Conservation (phyloP, 225 moss, liverwort and hornwort species). For the Lunularia cruciata region DNA sequence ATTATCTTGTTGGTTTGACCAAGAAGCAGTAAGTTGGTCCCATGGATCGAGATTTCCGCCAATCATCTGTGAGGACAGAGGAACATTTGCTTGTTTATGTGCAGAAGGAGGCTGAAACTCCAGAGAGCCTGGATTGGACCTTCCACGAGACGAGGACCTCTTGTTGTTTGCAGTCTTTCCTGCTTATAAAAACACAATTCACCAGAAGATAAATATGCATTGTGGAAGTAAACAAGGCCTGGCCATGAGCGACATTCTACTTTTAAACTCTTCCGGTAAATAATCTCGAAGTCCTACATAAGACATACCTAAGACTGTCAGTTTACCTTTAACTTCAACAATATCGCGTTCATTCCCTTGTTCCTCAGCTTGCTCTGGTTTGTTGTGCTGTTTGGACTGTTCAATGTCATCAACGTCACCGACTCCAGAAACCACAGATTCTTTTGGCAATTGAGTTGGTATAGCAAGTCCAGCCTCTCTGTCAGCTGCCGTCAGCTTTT, state of each 20-base stretch:
- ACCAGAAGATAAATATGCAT: background rate
- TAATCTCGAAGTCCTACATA: too few species aligned
- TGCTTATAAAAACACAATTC: slow-evolving; percentile 1
- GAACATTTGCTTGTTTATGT: slow-evolving; percentile 30
- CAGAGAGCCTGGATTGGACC: slow-evolving; percentile 7
- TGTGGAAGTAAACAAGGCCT: background rate
- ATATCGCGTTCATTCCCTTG: slow-evolving; percentile 35
- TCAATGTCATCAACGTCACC: slow-evolving; percentile 15
- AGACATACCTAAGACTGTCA: background rate
- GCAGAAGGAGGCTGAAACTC: slow-evolving; percentile 39
- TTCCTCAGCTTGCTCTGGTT: slow-evolving; percentile 31
- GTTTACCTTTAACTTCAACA: slow-evolving; percentile 24
- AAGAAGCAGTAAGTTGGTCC: slow-evolving; percentile 78
- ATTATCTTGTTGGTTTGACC: slow-evolving; percentile 33
- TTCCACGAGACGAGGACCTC: slow-evolving; percentile 20
- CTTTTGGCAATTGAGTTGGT: slow-evolving; percentile 60
- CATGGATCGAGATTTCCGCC: slow-evolving; percentile 71
- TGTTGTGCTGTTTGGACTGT: slow-evolving; percentile 25
- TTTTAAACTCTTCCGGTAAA: background rate
- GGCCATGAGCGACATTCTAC: background rate
- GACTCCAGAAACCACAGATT: slow-evolving; percentile 36
- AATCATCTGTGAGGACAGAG: slow-evolving; percentile 60
- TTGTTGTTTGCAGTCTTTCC: slow-evolving; percentile 39
- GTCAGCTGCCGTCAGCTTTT: slow-evolving; percentile 67
- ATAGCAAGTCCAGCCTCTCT: slow-evolving; percentile 63